A percentile compares a stretch with the other conserved stretches of the same genome.
These are phyloP conservation scores for Lumnitzera racemosa DNA, from an alignment of 345 rosid species.

Conservation along the genomic window DNA sequence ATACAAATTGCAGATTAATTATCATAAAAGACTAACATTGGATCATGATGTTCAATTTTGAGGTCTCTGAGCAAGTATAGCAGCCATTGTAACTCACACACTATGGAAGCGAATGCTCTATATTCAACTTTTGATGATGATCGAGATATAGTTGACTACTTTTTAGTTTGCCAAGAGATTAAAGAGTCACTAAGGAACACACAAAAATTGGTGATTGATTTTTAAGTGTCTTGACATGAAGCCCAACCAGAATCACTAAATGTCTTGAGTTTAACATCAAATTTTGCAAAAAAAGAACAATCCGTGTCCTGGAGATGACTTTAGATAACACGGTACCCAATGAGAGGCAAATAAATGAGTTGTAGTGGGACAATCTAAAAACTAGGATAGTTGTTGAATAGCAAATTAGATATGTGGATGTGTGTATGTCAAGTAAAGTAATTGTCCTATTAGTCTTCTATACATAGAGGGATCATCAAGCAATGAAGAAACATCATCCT, in stretches of 20 bases:
- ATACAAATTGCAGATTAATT: too few species aligned
- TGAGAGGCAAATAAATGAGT: neutral
- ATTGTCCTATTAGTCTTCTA: too few species aligned
- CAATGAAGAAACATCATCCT: too few species aligned
- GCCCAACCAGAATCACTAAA: conserved; percentile 1
- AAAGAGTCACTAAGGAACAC: neutral
- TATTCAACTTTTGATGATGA: neutral
- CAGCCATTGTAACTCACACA: neutral
- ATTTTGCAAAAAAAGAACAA: neutral
- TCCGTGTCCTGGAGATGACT: neutral
- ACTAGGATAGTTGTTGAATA: neutral
- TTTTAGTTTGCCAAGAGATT: conserved; percentile 3
- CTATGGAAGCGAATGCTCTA: neutral
- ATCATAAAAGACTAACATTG: too few species aligned
- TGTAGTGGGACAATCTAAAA: neutral
- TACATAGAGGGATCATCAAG: too few species aligned
- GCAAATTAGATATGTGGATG: neutral
- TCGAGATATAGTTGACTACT: neutral
- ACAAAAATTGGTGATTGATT: neutral
- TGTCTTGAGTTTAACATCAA: neutral
- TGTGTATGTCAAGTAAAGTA: too few species aligned
- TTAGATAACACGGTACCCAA: neutral
- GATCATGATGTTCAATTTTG: too few species aligned
- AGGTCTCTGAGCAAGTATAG: too few species aligned
- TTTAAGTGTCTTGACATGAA: neutral